Evolutionary conservation across 139 green algal species (phyloP).

Genomic region (Yamagishiella unicocca): DNA sequence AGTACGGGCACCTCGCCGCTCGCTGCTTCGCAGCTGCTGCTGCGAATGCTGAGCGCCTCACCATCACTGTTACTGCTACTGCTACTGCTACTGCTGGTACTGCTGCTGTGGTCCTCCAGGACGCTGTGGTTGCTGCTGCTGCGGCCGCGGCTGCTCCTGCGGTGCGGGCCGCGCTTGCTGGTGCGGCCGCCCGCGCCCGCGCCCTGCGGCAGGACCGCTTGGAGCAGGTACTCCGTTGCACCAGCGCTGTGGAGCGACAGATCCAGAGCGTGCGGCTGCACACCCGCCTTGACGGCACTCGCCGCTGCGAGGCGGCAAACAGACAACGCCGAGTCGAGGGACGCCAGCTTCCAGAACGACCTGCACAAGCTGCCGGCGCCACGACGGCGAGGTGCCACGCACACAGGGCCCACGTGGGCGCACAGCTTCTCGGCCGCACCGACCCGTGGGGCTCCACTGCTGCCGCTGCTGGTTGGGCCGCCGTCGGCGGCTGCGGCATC

Average conservation of each 20-base stretch:
- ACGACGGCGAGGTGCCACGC: constrained; percentile 15
- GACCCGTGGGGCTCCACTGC: not conserved
- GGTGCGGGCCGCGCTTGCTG: not conserved
- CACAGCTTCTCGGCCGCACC: not conserved
- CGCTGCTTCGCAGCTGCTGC: not conserved
- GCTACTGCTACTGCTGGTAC: not conserved
- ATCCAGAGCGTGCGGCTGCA: constrained; percentile 12
- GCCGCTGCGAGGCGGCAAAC: constrained; percentile 17
- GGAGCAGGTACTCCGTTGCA: constrained; percentile 1
- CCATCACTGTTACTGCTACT: not conserved
- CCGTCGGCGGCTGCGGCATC: not conserved
- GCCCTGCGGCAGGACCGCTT: not conserved
- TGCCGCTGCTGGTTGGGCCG: not conserved
- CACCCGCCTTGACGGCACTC: not conserved
- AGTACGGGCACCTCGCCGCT: too few species aligned
- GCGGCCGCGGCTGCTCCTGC: not conserved
- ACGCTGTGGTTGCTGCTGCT: not conserved
- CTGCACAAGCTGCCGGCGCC: not conserved
- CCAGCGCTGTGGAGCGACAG: constrained; percentile 10
- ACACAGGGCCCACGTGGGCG: not conserved
- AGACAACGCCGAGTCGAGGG: constrained; percentile 47
- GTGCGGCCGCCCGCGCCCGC: not conserved
- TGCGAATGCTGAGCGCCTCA: too few species aligned
- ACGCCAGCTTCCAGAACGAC: constrained; percentile 61
- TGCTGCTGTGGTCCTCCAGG: not conserved